Base-by-base conservation (phyloP, 208 protist species). In the Leishmania aethiopica region DNA sequence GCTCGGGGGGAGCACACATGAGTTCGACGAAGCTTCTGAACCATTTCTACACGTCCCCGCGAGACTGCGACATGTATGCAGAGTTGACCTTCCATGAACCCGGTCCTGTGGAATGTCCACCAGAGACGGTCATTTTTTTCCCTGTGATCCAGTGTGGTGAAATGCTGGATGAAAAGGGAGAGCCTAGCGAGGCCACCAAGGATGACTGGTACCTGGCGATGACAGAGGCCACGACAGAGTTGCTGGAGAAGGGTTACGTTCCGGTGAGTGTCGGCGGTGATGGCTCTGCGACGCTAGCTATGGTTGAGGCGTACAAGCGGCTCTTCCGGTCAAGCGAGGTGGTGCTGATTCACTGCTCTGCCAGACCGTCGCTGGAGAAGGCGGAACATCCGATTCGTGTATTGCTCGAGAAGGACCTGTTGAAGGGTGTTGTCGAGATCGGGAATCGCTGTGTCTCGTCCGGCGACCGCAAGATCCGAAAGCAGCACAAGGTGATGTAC, bases 201-300 rank as follows among this genome's bases (percentile, higher is more conserved):
- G 93, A 96, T 25, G 93, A 94, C 42, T 96, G 93, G 93, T 94
- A 93, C 74, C 28, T 94, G 28, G 87, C 87, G 19, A 79, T 79
- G 0, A 83, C 88, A 47, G 89, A 95, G 76, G 85, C 88, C 19
- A 90, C 91, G 19, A 90, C 91, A 0, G 92, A 96, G 6, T 64
- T 97, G 59, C 78, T 93, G 53, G 94, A 97, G 74, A 97, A 95
- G 69, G 91, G 94, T 5, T 97, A 97, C 82, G 85, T 94, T 32
- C 94, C 94, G 22, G 84, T 93, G 15, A 95, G 84, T 77, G 92
- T 92, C 0, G 94, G 92, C 60, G 94, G 94, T 45, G 86, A 95
- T 78, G 91, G 94, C 1, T 91, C 88, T 11, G 92, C 92, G 13
- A 95, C 92, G 28, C 78, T 94, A 42, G 76, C 85, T 1, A 95